Percentiles rank a stretch among this genome's conserved stretches.
These are phyloP conservation scores for Penicillium janthinellum DNA, from an alignment of 2,329 filamentous ascomycete genomes.

Conservation along the genomic window DNA sequence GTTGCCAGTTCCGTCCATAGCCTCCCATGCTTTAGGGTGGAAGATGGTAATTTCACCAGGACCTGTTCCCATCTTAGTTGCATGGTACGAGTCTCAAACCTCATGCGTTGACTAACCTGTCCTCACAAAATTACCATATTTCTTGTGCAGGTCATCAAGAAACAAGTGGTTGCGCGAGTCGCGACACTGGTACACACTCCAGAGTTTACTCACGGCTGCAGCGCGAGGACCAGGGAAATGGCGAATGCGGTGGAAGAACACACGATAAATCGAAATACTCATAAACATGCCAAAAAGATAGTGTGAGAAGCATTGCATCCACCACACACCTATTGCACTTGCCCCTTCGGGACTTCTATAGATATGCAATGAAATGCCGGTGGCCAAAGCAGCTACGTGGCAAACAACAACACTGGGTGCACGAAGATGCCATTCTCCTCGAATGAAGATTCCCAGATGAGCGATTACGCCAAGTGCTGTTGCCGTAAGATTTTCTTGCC, in stretches of 20 bases:
- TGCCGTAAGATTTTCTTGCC: neutral
- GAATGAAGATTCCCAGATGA: constrained; percentile 3
- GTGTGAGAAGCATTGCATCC: neutral
- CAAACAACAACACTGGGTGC: neutral
- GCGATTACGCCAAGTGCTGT: neutral
- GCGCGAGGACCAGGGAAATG: constrained; percentile 7
- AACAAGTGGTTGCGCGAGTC: constrained; percentile 9
- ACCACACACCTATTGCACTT: neutral
- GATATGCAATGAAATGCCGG: neutral
- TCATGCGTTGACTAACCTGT: neutral
- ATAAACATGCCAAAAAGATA: neutral
- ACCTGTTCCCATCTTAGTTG: neutral
- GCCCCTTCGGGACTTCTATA: neutral
- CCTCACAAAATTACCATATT: constrained; percentile 4
- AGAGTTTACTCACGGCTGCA: constrained; percentile 2
- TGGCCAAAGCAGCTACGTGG: neutral
- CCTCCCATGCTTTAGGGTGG: constrained; percentile 10
- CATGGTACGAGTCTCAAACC: too few relatives aligned
- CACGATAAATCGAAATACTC: neutral
- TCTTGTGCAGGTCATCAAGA: neutral
- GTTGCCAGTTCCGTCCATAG: constrained; percentile 12
- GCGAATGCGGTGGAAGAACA: constrained; percentile 4
- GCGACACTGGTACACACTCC: constrained; percentile 11
- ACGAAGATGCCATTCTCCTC: constrained; percentile 12
- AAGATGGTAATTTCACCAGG: constrained; percentile 14